Evolutionary conservation across 2,329 filamentous ascomycete species (phyloP), one percentile per base, ranked within the genome.

Genomic region (Rutstroemia sp.): DNA sequence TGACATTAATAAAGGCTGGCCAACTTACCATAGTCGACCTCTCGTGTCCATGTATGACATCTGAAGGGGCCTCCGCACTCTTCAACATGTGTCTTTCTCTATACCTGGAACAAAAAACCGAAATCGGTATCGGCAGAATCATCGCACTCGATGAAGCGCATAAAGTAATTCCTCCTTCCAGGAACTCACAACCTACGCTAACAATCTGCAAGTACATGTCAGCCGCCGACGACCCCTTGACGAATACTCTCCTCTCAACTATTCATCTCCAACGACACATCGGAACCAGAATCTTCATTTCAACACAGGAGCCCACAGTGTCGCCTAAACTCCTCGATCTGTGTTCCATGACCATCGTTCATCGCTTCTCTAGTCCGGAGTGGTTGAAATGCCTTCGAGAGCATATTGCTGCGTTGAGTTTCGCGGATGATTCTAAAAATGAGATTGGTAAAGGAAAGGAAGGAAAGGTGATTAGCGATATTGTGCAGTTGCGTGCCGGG

Each of bases 101-200:
- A 0, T 89, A 89, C 64, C 69, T 89, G 0, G 79, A 86, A 57
- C 74, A 81, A 48, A 69, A 76, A 0, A 60, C 63, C 0, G 61
- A 68, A 0, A 65, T 76, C 0, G 82, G 85, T 2, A 19, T 19
- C 19, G 19, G 19, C 0, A 77, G 82, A 4, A 74, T 91, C 39
- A 71, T 92, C 14, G 86, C 86, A 0, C 73, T 92, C 0, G 88
- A 92, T 60, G 87, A 92, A 66, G 88, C 88, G 0, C 88, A 94
- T 67, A 91, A 91, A 64, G 78, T 80, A 68, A 50, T 39, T 8
- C 17, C 10, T 27, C 16, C 30, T 30, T 39, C 14, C 27, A 19
- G 9, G 8, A 9, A 3, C 39, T 42, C 16, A 42, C 39, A 21
- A 19, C 0, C 30, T 12, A 38, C 25, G 17, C 27, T 48, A 19